These are phyloP conservation scores for Boletus sp. DNA, from an alignment of 1,284 basidiomycete genomes.

Conservation along the genomic window DNA sequence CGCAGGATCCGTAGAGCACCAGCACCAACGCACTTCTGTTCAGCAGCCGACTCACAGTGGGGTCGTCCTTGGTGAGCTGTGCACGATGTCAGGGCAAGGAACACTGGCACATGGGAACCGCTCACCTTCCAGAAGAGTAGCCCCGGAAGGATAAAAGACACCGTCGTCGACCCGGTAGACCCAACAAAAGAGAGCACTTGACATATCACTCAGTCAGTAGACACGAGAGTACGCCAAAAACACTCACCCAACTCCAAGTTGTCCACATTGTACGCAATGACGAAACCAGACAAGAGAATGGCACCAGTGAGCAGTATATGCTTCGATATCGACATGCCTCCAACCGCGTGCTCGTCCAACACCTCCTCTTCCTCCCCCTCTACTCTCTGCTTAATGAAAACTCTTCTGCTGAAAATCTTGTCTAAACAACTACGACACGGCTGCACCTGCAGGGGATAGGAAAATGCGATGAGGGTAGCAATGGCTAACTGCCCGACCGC, in stretches of 20 bases:
- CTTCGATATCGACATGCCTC: slow-evolving; percentile 74
- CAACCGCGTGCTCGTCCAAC: slow-evolving; percentile 54
- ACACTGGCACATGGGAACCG: slow-evolving; percentile 15
- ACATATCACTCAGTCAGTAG: slow-evolving; percentile 20
- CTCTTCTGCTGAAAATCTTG: slow-evolving; percentile 73
- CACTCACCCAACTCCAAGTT: slow-evolving; percentile 80
- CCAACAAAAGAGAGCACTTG: slow-evolving; percentile 95
- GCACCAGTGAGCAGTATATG: slow-evolving; percentile 75
- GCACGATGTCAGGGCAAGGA: slow-evolving; percentile 26
- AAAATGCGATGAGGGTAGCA: slow-evolving; percentile 87
- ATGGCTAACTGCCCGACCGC: slow-evolving; percentile 94
- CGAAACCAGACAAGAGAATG: slow-evolving; percentile 74
- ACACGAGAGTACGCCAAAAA: slow-evolving; percentile 6
- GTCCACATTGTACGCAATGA: slow-evolving; percentile 83
- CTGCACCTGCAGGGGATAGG: slow-evolving; percentile 92
- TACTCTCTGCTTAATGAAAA: slow-evolving; percentile 37
- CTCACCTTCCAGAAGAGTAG: slow-evolving; percentile 81
- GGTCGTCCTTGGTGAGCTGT: slow-evolving; percentile 75
- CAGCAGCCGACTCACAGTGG: slow-evolving; percentile 56
- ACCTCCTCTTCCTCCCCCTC: slow-evolving; percentile 52
- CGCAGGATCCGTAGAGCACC: slow-evolving; percentile 74
- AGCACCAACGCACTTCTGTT: slow-evolving; percentile 70
- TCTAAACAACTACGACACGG: slow-evolving; percentile 94
- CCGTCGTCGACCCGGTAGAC: slow-evolving; percentile 94
- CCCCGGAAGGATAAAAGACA: slow-evolving; percentile 97